Evolutionary conservation across 2,329 filamentous ascomycete species (phyloP), one percentile per base, ranked within the genome.

Genomic region (Diplodia corticola): DNA sequence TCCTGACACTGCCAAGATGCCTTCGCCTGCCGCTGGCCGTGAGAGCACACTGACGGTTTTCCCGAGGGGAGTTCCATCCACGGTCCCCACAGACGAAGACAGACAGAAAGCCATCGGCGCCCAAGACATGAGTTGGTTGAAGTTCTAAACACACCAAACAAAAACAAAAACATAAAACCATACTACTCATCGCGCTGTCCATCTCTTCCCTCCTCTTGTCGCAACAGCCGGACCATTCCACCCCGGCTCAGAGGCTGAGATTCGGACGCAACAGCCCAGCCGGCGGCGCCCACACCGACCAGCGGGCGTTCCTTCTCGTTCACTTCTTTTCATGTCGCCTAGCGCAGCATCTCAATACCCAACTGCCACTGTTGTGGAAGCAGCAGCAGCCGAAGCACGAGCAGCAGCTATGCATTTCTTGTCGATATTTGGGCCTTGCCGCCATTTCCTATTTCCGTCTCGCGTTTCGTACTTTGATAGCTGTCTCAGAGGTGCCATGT

Each of bases 61-160:
- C 69, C 76, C 76, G 66, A 67, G 75, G 69, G 73, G 77, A 69
- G 69, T 78, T 67, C 61, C 71, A 64, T 48, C 68, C 67, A 44
- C 66, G 67, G 24, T 68, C 40, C 53, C 63, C 63, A 67, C 22
- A 67, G 70, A 40, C n/a, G 72, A 72, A 63, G 69, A 72, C 33
- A 70, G 68, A 55, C 71, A 74, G 40, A 84, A 55, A 10, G 48
- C 49, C 17, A 44, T 66, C 20, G 64, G 64, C 48, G 61, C 61
- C 75, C 81, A 28, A 80, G 91, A 93, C 75, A 91, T 93, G 89
- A 91, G 89, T 78, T 93, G 91, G 91, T 79, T 93, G 69, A 92
- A 93, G 73, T 82, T 93, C 49, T 66, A 61, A 55, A 17, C 33
- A 4, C 40, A 37, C 20, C 48, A 26, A 57, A 22, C 50, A 49